Conservation (phyloP, 192 early-diverging fungal genomes). For the Radiomyces spectabilis region DNA sequence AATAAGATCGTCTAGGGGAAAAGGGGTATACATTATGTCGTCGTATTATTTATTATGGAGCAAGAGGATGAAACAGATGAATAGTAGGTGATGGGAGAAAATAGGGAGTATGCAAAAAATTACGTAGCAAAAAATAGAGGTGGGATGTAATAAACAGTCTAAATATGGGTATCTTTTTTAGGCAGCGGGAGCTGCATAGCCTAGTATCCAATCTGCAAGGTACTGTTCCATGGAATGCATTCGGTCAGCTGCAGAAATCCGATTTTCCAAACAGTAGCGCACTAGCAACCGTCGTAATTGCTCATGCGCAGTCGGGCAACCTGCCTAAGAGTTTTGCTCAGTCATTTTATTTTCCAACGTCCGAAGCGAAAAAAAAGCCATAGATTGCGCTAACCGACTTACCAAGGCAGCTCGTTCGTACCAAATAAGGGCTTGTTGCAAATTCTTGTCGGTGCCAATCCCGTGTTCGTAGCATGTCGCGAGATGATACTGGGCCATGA, state of each 20-base stretch:
- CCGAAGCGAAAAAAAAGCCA: neutral
- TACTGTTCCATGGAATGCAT: neutral
- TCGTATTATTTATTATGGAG: neutral
- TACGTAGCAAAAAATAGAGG: neutral
- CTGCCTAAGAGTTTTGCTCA: slow-evolving; percentile 14
- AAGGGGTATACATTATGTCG: neutral
- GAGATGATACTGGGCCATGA: slow-evolving; percentile 41
- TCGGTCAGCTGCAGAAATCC: slow-evolving; percentile 4
- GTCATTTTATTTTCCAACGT: neutral
- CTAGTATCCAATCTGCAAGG: slow-evolving; percentile 14
- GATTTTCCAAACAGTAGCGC: slow-evolving; percentile 28
- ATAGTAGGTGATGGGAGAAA: neutral
- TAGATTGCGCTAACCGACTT: too few relatives aligned
- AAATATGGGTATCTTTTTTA: too few relatives aligned
- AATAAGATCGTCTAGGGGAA: neutral
- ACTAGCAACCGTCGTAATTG: slow-evolving; percentile 38
- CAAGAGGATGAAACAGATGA: neutral
- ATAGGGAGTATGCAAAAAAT: neutral
- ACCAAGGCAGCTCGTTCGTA: slow-evolving; percentile 20
- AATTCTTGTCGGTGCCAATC: slow-evolving; percentile 19
- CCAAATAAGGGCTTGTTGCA: slow-evolving; percentile 22
- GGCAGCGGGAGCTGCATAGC: slow-evolving; percentile 42
- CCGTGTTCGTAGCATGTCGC: slow-evolving; percentile 46
- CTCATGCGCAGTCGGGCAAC: slow-evolving; percentile 44
- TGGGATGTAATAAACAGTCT: too few relatives aligned